Evolutionary conservation across 1,284 basidiomycete genomes (phyloP).

Genomic region (Tilletia setariae): DNA sequence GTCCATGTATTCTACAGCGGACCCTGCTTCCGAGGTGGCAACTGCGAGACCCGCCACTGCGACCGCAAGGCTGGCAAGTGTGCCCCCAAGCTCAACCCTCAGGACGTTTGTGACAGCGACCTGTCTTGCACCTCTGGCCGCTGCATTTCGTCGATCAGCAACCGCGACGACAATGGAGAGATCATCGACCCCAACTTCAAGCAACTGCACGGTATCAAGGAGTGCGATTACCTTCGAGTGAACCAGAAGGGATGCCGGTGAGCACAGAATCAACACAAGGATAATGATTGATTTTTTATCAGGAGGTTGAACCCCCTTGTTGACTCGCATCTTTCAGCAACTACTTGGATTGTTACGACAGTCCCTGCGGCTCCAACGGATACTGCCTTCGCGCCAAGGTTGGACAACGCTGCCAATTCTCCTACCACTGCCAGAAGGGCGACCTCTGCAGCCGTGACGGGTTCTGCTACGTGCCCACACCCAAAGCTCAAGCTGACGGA

Average conservation of each 20-base stretch:
- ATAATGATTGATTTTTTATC: too few relatives aligned
- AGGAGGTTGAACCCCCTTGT: too few relatives aligned
- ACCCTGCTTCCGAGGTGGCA: slow-evolving; percentile 10
- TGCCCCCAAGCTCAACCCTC: slow-evolving; percentile 1
- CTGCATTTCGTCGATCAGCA: background rate
- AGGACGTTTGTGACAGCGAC: background rate
- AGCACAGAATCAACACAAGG: too few relatives aligned
- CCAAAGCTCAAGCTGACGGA: slow-evolving; percentile 3
- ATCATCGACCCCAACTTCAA: background rate
- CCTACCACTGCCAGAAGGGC: background rate
- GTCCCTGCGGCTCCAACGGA: background rate
- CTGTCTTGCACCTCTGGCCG: background rate
- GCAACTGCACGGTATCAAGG: background rate
- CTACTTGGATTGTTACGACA: slow-evolving; percentile 1
- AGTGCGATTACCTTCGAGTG: slow-evolving; percentile 13
- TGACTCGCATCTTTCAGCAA: too few relatives aligned
- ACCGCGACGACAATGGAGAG: slow-evolving; percentile 10
- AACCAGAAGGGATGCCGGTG: background rate
- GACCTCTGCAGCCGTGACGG: background rate
- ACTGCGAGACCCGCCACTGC: slow-evolving; percentile 11
- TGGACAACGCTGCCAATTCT: background rate
- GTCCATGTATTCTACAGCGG: background rate
- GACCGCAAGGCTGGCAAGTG: background rate
- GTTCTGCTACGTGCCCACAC: background rate
- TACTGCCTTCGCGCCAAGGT: background rate